phyloP scores from a whole-genome alignment of 2,329 filamentous ascomycete genomes.

The Scleromitrula shiraiana region DNA sequence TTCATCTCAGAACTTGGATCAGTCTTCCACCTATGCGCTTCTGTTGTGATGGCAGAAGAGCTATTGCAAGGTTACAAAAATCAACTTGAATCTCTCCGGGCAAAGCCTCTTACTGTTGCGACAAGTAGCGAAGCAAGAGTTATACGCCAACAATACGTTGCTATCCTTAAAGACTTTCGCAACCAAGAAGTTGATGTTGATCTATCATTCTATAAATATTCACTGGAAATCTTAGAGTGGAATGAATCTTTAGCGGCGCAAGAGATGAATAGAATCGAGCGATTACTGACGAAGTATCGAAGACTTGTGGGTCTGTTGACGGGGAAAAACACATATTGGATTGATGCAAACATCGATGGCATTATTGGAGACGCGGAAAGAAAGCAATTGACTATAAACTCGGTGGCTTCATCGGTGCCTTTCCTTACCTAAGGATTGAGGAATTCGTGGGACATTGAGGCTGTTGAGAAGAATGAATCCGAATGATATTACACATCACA shows the following conservation, averaged over 20 bases:
- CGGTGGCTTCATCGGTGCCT: not conserved
- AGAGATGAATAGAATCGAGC: not conserved
- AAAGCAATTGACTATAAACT: not conserved
- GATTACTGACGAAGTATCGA: constrained; percentile 2
- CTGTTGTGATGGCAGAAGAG: constrained; percentile 16
- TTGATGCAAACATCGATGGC: not conserved
- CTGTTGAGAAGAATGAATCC: too few species aligned
- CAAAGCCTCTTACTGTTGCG: not conserved
- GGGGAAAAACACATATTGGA: not conserved
- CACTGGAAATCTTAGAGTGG: constrained; percentile 15
- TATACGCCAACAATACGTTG: constrained; percentile 11
- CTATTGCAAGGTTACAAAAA: constrained; percentile 11
- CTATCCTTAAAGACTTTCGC: constrained; percentile 17
- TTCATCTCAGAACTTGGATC: constrained; percentile 11
- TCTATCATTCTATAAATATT: constrained; percentile 16
- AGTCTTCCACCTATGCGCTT: constrained; percentile 15
- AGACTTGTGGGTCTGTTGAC: constrained; percentile 5
- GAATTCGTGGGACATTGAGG: not conserved
- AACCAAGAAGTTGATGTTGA: constrained; percentile 10
- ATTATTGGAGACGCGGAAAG: constrained; percentile 1
- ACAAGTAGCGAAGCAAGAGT: not conserved
- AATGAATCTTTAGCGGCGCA: constrained; percentile 7
- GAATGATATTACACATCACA: too few species aligned
- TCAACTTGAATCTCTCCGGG: not conserved
- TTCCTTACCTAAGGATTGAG: not conserved